Evolutionary conservation across 176 grass and related monocot species (phyloP).

Genomic region (Alopecurus myosuroides): DNA sequence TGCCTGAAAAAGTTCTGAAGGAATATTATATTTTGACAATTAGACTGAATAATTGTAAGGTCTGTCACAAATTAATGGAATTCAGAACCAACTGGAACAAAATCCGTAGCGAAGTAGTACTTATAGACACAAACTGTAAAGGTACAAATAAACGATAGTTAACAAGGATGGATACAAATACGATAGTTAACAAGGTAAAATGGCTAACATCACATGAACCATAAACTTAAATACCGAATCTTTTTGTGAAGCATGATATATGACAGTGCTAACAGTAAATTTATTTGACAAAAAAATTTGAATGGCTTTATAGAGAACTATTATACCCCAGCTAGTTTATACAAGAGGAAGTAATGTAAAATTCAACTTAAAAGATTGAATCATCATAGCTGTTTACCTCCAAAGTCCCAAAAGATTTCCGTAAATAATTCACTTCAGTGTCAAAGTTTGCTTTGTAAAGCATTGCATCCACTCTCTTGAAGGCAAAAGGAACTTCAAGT

Average conservation of each 20-base stretch:
- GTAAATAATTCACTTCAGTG: constrained; percentile 54
- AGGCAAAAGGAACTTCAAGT: constrained; percentile 72
- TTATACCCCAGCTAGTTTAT: background rate
- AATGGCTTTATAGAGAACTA: background rate
- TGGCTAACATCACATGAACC: background rate
- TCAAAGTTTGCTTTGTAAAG: constrained; percentile 75
- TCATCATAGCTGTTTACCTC: constrained; percentile 52
- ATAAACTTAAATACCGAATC: background rate
- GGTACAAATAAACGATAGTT: background rate
- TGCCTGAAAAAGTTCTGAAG: constrained; percentile 53
- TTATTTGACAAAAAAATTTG: background rate
- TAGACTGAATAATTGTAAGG: background rate
- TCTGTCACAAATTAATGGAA: background rate
- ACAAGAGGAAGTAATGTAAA: background rate
- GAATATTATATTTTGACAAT: constrained; percentile 49
- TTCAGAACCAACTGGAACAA: background rate
- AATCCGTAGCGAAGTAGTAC: background rate
- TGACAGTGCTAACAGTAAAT: background rate
- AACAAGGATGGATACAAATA: background rate
- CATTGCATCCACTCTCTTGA: constrained; percentile 79
- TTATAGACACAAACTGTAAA: background rate
- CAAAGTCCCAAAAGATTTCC: constrained; percentile 52
- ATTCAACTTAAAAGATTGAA: background rate
- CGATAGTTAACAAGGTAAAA: background rate
- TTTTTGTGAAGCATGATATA: background rate